Percentiles rank a stretch among this genome's conserved stretches.
These are phyloP conservation scores for Pleurotus eryngii DNA, from an alignment of 768 basidiomycete species.

Conservation along the genomic window DNA sequence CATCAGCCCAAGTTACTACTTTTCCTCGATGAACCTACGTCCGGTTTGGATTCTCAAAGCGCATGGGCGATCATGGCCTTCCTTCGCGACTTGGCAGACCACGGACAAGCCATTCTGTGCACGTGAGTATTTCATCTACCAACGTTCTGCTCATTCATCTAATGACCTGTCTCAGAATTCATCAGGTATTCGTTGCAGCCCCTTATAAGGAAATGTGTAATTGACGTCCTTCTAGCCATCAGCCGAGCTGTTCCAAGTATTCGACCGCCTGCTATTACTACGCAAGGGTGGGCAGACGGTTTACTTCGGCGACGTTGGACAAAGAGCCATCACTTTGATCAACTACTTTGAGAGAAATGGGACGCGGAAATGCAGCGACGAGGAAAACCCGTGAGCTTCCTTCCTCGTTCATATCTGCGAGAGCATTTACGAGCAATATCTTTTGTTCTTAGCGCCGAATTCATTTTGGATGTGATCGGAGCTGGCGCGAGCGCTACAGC, in stretches of 20 bases:
- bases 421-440: slow-evolving; percentile 21
- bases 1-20: slow-evolving; percentile 68
- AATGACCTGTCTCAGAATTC: slow-evolving; percentile 31
- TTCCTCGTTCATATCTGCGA: neutral
- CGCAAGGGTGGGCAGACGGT: slow-evolving; percentile 59
- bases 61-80: slow-evolving; percentile 81
- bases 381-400: slow-evolving; percentile 54
- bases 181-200: slow-evolving; percentile 26
- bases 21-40: slow-evolving; percentile 88
- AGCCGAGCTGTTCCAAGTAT: slow-evolving; percentile 28
- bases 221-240: slow-evolving; percentile 19
- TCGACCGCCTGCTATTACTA: slow-evolving; percentile 64
- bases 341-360: slow-evolving; percentile 63
- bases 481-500: slow-evolving; percentile 64
- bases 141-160: neutral
- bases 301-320: slow-evolving; percentile 58
- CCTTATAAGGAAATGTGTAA: no score
- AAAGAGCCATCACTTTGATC: slow-evolving; percentile 47
- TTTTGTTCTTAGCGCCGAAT: slow-evolving; percentile 43
- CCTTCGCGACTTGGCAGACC: slow-evolving; percentile 69
- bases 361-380: slow-evolving; percentile 42
- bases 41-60: slow-evolving; percentile 84
- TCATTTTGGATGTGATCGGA: slow-evolving; percentile 68
- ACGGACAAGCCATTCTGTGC: slow-evolving; percentile 86
- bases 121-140: slow-evolving; percentile 45